phyloP scores from a whole-genome alignment of 345 rosid species.

The Eucalyptus cloeziana region DNA sequence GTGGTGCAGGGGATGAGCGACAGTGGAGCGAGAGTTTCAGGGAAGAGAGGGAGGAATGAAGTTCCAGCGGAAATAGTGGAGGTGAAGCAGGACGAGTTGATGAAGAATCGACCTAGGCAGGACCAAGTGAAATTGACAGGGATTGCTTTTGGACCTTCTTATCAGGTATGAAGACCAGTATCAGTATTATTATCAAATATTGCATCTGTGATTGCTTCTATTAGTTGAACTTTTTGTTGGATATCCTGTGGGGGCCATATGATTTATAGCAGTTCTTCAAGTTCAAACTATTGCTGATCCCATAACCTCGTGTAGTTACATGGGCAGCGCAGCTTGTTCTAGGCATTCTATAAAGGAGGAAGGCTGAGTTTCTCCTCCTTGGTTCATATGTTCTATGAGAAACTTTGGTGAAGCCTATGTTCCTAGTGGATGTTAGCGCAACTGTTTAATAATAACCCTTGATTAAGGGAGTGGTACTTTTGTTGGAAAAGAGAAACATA shows the following conservation, averaged over 20 bases:
- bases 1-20: slow-evolving; percentile 30
- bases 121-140: slow-evolving; percentile 85
- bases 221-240: background rate
- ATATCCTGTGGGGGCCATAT: background rate
- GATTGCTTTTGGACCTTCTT: slow-evolving; percentile 88
- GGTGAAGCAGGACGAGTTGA: slow-evolving; percentile 93
- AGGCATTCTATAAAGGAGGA: background rate
- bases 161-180: slow-evolving; percentile 38
- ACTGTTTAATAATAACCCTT: background rate
- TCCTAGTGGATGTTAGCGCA: background rate
- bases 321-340: background rate
- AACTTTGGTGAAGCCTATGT: background rate
- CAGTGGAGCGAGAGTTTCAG: slow-evolving; percentile 16
- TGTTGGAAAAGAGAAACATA: background rate
- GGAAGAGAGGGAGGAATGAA: slow-evolving; percentile 74
- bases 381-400: background rate
- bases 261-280: background rate
- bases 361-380: background rate
- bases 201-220: background rate
- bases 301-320: background rate
- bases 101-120: slow-evolving; percentile 85
- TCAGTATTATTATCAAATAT: background rate
- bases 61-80: slow-evolving; percentile 64
- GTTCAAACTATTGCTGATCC: background rate
- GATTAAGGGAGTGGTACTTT: background rate